Evolutionary conservation across 768 basidiomycete genomes (phyloP).

Genomic region (Pleurotus ostreatus): DNA sequence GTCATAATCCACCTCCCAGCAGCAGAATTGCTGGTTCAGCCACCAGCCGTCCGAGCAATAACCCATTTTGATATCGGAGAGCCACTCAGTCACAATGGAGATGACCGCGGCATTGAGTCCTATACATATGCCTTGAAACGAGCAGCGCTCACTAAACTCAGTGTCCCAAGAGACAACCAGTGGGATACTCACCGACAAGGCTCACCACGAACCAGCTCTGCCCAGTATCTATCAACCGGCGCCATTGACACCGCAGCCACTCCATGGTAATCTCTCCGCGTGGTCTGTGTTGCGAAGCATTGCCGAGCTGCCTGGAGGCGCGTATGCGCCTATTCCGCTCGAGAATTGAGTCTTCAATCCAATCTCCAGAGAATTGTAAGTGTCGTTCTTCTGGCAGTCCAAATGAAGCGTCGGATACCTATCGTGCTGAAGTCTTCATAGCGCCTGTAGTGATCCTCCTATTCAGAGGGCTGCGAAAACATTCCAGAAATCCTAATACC

Average conservation of each 20-base stretch:
- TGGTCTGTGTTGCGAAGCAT: slow-evolving; percentile 37
- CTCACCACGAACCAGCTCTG: slow-evolving; percentile 93
- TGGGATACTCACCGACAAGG: slow-evolving; percentile 68
- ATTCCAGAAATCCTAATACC: slow-evolving; percentile 30
- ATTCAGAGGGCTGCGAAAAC: too few relatives aligned
- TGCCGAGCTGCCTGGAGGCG: slow-evolving; percentile 43
- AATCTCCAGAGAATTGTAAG: slow-evolving; percentile 50
- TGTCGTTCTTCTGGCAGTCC: slow-evolving; percentile 8
- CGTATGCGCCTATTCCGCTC: slow-evolving; percentile 80
- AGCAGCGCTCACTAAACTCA: too few relatives aligned
- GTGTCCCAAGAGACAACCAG: neutral
- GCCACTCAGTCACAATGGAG: slow-evolving; percentile 94
- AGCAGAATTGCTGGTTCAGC: slow-evolving; percentile 97
- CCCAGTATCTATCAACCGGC: slow-evolving; percentile 59
- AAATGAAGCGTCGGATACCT: slow-evolving; percentile 40
- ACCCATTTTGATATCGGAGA: slow-evolving; percentile 96
- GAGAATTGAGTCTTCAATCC: slow-evolving; percentile 93
- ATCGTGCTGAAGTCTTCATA: slow-evolving; percentile 97
- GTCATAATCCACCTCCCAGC: slow-evolving; percentile 89
- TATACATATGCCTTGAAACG: slow-evolving; percentile 71
- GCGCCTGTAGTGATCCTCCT: slow-evolving; percentile 47
- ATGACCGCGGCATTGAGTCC: slow-evolving; percentile 94
- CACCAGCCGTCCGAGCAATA: slow-evolving; percentile 98
- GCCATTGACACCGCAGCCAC: slow-evolving; percentile 61
- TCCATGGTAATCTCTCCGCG: slow-evolving; percentile 46